These are phyloP conservation scores for Erodium texanum DNA, from an alignment of 441 rosid species.

Conservation along the genomic window DNA sequence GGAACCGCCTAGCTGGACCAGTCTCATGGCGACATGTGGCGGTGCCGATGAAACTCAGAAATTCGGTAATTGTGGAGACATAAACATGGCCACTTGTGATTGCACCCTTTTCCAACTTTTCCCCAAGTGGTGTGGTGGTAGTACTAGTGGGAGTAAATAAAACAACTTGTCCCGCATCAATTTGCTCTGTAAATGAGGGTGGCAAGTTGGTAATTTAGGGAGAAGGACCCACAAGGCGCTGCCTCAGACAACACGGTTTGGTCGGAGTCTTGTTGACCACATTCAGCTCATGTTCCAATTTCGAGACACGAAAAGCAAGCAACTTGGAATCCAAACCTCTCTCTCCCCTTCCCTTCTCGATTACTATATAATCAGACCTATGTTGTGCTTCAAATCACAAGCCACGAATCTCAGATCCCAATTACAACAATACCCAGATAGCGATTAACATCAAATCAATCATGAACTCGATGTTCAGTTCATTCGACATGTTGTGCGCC, in stretches of 20 bases:
- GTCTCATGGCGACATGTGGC: too few species aligned
- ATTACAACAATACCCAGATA: too few species aligned
- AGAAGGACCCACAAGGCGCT: background rate
- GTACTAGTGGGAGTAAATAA: too few species aligned
- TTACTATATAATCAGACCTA: background rate
- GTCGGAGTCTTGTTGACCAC: background rate
- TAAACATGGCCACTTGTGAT: too few species aligned
- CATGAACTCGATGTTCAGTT: conserved; percentile 1
- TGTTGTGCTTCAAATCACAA: background rate
- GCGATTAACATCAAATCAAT: background rate
- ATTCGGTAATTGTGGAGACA: too few species aligned
- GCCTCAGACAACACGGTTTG: background rate
- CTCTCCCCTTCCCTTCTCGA: background rate
- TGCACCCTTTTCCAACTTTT: too few species aligned
- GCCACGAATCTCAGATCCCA: background rate
- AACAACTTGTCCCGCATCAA: too few species aligned
- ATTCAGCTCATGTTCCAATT: background rate
- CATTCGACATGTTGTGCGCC: background rate
- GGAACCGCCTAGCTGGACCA: too few species aligned
- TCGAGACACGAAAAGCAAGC: background rate
- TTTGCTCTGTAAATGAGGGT: background rate
- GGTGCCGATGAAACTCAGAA: too few species aligned
- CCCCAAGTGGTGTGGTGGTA: too few species aligned
- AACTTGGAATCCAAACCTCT: background rate
- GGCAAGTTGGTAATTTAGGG: background rate